Evolutionary conservation across 768 basidiomycete species (phyloP).

Genomic region (Trametes meyenii): DNA sequence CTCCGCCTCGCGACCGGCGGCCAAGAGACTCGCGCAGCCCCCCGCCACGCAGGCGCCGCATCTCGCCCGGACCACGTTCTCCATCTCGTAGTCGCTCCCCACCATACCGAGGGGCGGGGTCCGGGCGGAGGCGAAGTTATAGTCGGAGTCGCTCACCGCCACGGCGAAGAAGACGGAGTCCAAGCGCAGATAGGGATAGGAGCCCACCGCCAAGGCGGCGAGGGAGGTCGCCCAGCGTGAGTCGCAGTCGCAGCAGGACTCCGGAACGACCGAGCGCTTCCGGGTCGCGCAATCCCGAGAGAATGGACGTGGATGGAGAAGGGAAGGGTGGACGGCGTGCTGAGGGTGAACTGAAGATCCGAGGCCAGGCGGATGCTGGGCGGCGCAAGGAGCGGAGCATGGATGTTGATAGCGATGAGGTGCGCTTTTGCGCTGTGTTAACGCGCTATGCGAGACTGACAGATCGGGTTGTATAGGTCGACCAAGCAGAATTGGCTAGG

Average conservation of each 20-base stretch:
- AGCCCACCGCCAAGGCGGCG: conserved; percentile 25
- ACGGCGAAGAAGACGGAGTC: conserved; percentile 33
- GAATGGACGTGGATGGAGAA: conserved; percentile 28
- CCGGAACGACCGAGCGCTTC: background rate
- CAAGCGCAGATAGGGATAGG: conserved; percentile 42
- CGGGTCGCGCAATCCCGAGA: conserved; percentile 17
- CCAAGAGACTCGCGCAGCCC: conserved; percentile 57
- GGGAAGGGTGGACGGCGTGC: conserved; percentile 31
- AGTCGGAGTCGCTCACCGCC: conserved; percentile 41
- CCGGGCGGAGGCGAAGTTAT: conserved; percentile 27
- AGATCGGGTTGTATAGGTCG: conserved; percentile 8
- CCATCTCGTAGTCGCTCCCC: conserved; percentile 26
- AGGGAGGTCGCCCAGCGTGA: conserved; percentile 35
- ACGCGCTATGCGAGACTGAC: background rate
- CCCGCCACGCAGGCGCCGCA: conserved; percentile 38
- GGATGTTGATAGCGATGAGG: conserved; percentile 42
- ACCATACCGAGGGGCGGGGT: conserved; percentile 24
- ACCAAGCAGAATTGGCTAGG: conserved; percentile 54
- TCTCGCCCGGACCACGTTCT: conserved; percentile 34
- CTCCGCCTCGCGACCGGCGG: conserved; percentile 40
- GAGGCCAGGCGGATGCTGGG: conserved; percentile 65
- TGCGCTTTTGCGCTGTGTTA: conserved; percentile 6
- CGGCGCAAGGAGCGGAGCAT: conserved; percentile 52
- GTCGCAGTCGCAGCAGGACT: conserved; percentile 22
- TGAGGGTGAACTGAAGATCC: conserved; percentile 68